Conservation (phyloP, 2,329 filamentous ascomycete genomes). For the Colletotrichum tropicale region DNA sequence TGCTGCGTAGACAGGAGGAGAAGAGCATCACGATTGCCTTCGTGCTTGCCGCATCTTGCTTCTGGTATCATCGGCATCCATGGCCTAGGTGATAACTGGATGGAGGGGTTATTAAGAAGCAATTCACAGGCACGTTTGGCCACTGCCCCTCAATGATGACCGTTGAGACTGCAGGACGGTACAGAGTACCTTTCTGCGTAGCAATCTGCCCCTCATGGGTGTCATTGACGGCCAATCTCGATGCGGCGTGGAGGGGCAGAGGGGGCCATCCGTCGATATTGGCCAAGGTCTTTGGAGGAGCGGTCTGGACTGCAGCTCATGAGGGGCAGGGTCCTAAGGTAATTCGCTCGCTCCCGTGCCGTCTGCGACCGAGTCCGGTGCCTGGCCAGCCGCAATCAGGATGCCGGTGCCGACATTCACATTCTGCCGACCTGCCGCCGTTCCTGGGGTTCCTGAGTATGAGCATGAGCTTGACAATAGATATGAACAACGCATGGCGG, state of each 20-base stretch:
- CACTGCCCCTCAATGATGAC: neutral
- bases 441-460: neutral
- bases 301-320: constrained; percentile 7
- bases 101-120: neutral
- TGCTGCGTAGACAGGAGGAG: neutral
- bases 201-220: constrained; percentile 3
- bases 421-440: neutral
- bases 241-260: neutral
- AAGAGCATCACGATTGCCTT: neutral
- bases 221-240: neutral
- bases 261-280: neutral
- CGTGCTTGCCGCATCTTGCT: neutral
- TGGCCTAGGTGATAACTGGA: neutral
- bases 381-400: neutral
- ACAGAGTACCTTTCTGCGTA: neutral
- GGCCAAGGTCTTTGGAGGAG: neutral
- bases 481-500: neutral
- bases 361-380: neutral
- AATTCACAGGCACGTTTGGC: neutral
- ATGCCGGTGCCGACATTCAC: neutral
- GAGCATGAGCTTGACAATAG: neutral
- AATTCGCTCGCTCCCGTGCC: neutral
- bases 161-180: neutral
- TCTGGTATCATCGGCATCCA: neutral
- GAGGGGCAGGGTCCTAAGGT: neutral